Percentiles rank a stretch among this genome's conserved stretches.
phyloP scores from a whole-genome alignment of 1,284 basidiomycete genomes.

The Malassezia slooffiae region DNA sequence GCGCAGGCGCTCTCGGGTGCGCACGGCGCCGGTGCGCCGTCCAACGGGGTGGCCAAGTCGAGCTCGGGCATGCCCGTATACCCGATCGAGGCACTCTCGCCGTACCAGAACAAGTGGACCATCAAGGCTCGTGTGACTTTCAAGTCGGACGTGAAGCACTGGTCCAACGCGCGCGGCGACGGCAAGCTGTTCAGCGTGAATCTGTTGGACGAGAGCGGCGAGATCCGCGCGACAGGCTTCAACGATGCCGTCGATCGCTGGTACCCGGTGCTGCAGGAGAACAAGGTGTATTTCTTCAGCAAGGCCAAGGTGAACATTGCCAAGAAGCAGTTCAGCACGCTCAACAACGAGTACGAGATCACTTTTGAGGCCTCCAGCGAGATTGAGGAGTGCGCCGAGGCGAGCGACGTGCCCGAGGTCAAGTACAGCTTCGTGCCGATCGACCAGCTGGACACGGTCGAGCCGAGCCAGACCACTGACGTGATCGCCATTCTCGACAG shows the following conservation, averaged over 20 bases:
- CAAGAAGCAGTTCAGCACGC: conserved; percentile 89
- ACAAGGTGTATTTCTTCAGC: conserved; percentile 83
- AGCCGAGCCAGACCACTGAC: conserved; percentile 47
- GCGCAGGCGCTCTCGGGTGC: conserved; percentile 11
- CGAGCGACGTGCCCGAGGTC: conserved; percentile 42
- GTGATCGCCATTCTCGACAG: conserved; percentile 38
- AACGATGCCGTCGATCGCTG: conserved; percentile 75
- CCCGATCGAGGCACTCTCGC: conserved; percentile 88
- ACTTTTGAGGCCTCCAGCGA: conserved; percentile 58
- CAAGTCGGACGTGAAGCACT: conserved; percentile 79
- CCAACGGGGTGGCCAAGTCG: conserved; percentile 24
- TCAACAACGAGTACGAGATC: conserved; percentile 90
- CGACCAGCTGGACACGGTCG: conserved; percentile 38
- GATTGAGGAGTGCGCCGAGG: conserved; percentile 41
- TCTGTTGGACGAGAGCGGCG: conserved; percentile 76
- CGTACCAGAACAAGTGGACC: conserved; percentile 92
- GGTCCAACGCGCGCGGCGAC: conserved; percentile 81
- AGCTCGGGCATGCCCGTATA: conserved; percentile 51
- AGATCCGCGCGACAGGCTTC: conserved; percentile 61
- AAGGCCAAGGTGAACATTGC: conserved; percentile 85
- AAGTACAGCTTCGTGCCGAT: conserved; percentile 44
- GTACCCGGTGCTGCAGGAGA: conserved; percentile 74
- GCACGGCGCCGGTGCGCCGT: conserved; percentile 1
- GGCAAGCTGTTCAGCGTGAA: conserved; percentile 90
- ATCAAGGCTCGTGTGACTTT: conserved; percentile 88